phyloP scores from a whole-genome alignment of 2,329 filamentous ascomycete genomes.

The Botrytis porri region DNA sequence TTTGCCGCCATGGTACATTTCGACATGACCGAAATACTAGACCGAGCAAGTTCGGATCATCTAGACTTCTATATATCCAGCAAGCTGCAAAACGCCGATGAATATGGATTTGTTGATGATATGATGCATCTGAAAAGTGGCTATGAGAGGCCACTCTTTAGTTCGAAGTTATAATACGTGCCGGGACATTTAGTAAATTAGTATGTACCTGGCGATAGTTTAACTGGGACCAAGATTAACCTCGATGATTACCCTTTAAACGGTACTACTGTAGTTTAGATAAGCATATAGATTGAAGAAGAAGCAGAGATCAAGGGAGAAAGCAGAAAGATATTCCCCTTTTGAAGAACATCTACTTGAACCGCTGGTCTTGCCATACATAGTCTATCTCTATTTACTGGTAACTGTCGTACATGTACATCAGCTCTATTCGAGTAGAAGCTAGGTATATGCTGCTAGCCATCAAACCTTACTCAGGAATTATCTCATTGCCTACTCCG shows the following conservation, averaged over 20 bases:
- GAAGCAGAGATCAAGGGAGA: neutral
- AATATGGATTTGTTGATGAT: neutral
- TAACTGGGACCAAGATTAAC: neutral
- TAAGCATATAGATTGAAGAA: neutral
- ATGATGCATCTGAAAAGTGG: neutral
- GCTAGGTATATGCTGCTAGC: neutral
- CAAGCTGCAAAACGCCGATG: constrained; percentile 3
- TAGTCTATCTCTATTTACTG: neutral
- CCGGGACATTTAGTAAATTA: neutral
- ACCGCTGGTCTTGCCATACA: rapidly evolving
- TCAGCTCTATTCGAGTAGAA: neutral
- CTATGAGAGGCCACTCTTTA: neutral
- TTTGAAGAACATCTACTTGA: neutral
- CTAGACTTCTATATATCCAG: neutral
- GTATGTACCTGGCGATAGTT: neutral
- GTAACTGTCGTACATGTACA: too few species aligned
- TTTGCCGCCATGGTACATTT: neutral
- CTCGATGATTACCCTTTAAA: neutral
- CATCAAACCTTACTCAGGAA: neutral
- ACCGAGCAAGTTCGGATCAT: neutral
- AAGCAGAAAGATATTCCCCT: neutral
- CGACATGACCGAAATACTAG: neutral
- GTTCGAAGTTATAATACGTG: neutral
- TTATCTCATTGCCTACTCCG: neutral
- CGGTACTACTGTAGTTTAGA: neutral